A percentile compares a stretch with the other conserved stretches of the same genome.
phyloP scores from a whole-genome alignment of 805 yeast species.

The Osmozyma mogii region DNA sequence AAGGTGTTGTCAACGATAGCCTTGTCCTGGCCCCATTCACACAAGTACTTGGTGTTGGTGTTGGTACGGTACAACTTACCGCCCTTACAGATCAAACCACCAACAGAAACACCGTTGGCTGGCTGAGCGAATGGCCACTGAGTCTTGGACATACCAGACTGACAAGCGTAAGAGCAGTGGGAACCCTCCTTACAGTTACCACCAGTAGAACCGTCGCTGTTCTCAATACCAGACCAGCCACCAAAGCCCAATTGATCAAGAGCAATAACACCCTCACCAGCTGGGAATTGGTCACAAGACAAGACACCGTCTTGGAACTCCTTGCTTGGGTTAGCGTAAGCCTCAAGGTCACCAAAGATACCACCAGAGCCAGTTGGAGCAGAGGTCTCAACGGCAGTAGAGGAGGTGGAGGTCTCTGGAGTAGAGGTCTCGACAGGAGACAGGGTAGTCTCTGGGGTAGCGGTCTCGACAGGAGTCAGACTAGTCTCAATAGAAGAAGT shows the following conservation, averaged over 20 bases:
- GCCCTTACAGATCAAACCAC: constrained; percentile 81
- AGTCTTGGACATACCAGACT: constrained; percentile 97
- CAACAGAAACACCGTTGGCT: constrained; percentile 79
- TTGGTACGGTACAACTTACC: constrained; percentile 84
- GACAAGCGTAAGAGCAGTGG: constrained; percentile 97
- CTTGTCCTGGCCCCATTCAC: constrained; percentile 77
- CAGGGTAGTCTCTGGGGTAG: not conserved
- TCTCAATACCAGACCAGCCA: constrained; percentile 76
- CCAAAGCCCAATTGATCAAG: constrained; percentile 67
- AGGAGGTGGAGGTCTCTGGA: constrained; percentile 17
- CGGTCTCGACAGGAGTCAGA: not conserved
- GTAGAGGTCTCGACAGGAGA: not conserved
- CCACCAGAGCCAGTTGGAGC: constrained; percentile 19
- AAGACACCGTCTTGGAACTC: constrained; percentile 67
- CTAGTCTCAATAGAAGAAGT: not conserved
- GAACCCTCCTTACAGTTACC: constrained; percentile 77
- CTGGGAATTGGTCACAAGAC: constrained; percentile 63
- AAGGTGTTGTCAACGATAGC: constrained; percentile 65
- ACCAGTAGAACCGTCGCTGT: constrained; percentile 51
- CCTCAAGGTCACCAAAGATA: constrained; percentile 47
- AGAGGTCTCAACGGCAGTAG: constrained; percentile 32
- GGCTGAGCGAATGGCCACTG: constrained; percentile 96
- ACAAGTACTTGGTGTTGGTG: constrained; percentile 56
- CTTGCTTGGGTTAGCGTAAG: constrained; percentile 48
- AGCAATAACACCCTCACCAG: constrained; percentile 77